Evolutionary conservation across 768 basidiomycete genomes (phyloP), one percentile per base, ranked within the genome.

Genomic region (Trametes elegans): DNA sequence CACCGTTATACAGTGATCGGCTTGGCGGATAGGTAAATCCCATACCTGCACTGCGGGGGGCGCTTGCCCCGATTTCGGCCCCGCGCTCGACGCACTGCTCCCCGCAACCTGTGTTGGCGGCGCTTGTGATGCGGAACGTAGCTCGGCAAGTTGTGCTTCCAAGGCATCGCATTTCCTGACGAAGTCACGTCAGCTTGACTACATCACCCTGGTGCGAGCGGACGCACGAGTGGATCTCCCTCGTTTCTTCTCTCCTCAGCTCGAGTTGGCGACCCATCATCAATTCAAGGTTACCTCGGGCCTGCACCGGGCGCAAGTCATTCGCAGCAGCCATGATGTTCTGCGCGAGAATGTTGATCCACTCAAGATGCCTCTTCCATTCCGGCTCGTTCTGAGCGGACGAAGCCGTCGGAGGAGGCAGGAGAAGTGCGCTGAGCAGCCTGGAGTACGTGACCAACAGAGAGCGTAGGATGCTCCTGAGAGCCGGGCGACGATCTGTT

Each of bases 291-390:
- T 87, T 90, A 31, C 80, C 86, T 60, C 93, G 76, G 13, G 93
- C 92, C 87, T 92, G 61, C 5, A 93, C 88, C 0, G 92, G 93
- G 23, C 93, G 82, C 46, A 95, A 71, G 63, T 93, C 92, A 64
- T 96, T 96, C 32, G 89, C 90, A 16, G 90, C 88, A 13, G 87
- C 89, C 83, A 94, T 90, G 53, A 96, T 78, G 68, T 95, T 96
- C 68, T 91, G 88, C 7, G 83, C 83, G 49, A 93, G 79, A 2
- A 89, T 75, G 10, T 79, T 83, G 48, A 94, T 87, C 88, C 92
- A 92, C 65, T 91, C 88, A 2, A 88, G 76, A 50, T 87, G 82
- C 45, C 81, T 74, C 48, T 83, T 79, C 88, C 90, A 93, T 57
- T 88, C 84, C 24, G 88, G 85, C 18, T 76, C 73, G 4, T 39